Evolutionary conservation across 305 asterid species (phyloP), one percentile per base, ranked within the genome.

Genomic region (Fraxinus velutina): DNA sequence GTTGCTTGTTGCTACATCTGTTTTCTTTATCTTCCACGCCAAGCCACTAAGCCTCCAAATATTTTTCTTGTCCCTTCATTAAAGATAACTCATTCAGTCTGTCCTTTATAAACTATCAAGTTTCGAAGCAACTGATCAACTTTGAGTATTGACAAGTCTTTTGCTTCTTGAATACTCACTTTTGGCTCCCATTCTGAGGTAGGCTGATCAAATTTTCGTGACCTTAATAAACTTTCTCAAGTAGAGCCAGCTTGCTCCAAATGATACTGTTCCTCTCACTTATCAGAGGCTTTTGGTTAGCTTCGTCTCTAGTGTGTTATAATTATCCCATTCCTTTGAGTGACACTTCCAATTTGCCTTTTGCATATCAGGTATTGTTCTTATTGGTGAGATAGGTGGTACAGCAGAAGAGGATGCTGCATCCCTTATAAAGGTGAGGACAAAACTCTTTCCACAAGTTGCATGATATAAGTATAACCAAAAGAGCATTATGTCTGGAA

Each of bases 401-500:
- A 93, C 99, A 39, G 99, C 99, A 22, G 99, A 95, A 89, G 99
- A 95, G 86, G 99, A 95, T 82, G 99, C 99, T 78, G 98, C 99
- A 0, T 93, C 98, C 78, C 92, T 95, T 60, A 92, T 95, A 83
- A 95, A 95, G 97, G 99, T 95, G 76, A 52, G 82, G 73, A 24
- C 8, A 68, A 19, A 37, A 17, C 29, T 6, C 3, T 73, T 78
- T 44, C 72, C 17, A 3, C 29, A 37, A 64, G 72, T 76, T 80
- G 74, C 80, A 78, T 73, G 73, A 68, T 74, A 60, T 22, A n/a
- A 57, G 66, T 19, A 24, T 27, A 37, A 64, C 21, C 0, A 9
- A 76, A 73, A 79, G 44, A 21, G 39, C 76, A 17, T 17, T 74
- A 55, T 57, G 50, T 3, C 44, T 47, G 0, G 17, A 74, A 64